A percentile compares a stretch with the other conserved stretches of the same genome.
Conservation (phyloP, 805 yeast genomes). For the Ogataea philodendri region DNA sequence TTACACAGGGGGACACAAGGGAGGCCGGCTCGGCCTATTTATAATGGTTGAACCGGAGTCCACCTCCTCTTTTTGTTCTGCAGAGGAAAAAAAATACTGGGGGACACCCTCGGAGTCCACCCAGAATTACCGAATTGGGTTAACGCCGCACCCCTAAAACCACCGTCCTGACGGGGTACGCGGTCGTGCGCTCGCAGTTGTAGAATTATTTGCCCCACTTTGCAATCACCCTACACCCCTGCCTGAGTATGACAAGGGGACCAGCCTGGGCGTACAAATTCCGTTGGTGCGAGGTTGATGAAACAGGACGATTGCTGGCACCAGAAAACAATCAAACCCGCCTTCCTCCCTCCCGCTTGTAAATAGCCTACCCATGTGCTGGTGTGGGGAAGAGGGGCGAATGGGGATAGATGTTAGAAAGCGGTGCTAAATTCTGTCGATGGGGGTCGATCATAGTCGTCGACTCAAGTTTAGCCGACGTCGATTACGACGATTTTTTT, state of each 20-base stretch:
- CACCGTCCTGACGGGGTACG: conserved; percentile 5
- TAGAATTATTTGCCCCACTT: conserved; percentile 4
- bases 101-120: conserved; percentile 13
- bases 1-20: no score
- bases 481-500: neutral
- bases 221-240: conserved; percentile 4
- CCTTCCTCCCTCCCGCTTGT: neutral
- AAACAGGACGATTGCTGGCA: no score
- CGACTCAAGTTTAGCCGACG: neutral
- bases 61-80: conserved; percentile 5
- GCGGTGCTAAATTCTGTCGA: neutral
- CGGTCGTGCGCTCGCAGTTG: conserved; percentile 5
- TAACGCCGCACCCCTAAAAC: conserved; percentile 6
- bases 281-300: conserved; percentile 5
- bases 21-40: conserved; percentile 2
- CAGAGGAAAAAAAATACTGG: conserved; percentile 1
- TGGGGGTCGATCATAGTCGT: neutral
- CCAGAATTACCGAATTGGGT: conserved; percentile 4
- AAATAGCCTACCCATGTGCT: neutral
- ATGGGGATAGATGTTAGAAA: conserved; percentile 1
- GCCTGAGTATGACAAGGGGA: no score
- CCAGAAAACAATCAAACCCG: no score
- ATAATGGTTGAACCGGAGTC: conserved; percentile 4
- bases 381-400: conserved; percentile 4
- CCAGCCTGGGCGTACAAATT: neutral